These are phyloP conservation scores for Coniella lustricola DNA, from an alignment of 2,329 filamentous ascomycete species.

Conservation along the genomic window DNA sequence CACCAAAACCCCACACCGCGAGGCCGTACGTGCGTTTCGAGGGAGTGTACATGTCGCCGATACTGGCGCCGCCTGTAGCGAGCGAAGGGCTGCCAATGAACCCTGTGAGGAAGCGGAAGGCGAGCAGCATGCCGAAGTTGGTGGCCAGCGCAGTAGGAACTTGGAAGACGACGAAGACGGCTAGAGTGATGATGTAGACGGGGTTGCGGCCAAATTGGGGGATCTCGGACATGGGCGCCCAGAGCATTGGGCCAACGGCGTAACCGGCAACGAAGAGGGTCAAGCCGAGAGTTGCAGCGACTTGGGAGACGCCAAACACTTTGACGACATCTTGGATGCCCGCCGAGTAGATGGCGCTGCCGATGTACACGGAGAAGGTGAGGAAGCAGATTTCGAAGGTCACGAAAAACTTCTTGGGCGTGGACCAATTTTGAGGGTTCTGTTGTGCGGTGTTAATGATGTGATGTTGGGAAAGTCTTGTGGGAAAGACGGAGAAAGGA, in stretches of 20 bases:
- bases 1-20: conserved; percentile 49
- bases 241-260: conserved; percentile 58
- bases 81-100: conserved; percentile 61
- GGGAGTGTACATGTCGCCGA: conserved; percentile 48
- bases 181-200: conserved; percentile 61
- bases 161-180: conserved; percentile 59
- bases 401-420: conserved; percentile 29
- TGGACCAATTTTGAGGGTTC: conserved; percentile 32
- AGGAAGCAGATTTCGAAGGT: conserved; percentile 22
- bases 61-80: conserved; percentile 47
- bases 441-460: not conserved
- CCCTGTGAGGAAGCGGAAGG: conserved; percentile 56
- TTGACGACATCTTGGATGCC: conserved; percentile 40
- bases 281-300: conserved; percentile 49
- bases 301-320: conserved; percentile 44
- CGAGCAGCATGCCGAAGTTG: conserved; percentile 57
- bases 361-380: conserved; percentile 53
- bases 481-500: not conserved
- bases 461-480: not conserved
- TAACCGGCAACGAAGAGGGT: conserved; percentile 58
- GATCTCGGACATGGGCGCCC: conserved; percentile 60
- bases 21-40: conserved; percentile 52
- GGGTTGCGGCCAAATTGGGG: conserved; percentile 59
- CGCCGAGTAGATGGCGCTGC: conserved; percentile 40
- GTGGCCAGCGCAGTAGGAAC: conserved; percentile 56